Base-by-base conservation (phyloP, 23 red algal genomes). In the Cyanidium caldarium region DNA sequence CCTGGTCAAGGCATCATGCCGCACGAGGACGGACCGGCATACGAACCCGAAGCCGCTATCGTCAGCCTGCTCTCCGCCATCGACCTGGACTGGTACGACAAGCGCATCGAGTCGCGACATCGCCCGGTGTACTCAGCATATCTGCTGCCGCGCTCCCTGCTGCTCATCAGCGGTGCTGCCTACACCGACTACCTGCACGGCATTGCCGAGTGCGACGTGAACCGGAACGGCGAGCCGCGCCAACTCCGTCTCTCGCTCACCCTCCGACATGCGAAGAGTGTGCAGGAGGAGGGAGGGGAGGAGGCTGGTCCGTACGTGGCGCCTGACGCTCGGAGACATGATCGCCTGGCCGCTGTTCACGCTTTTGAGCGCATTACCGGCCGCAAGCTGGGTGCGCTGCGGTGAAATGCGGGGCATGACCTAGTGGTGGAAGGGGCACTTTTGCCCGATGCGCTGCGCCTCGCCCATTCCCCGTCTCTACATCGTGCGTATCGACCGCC, bases 21-120 rank as follows among this genome's bases (percentile, higher is more conserved):
- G 2, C 88, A 94, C 67, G 75, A 68, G 34, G 88, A 94, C 77
- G 88, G 88, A 2, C 88, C 88, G 0, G 73, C 71, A 0, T 94
- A 82, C 67, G 70, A 76, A 30, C 81, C 88, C 3, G 23, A 67
- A 17, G 88, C 88, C 0, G 82, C 77, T 33, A 94, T 94, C 38
- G 34, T 94, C 7, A 85, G 80, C n/a, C 77, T 94, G 5, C 56
- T 67, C 16, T 46, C 65, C 23, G 68, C 45, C 0, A 71, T 82
- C 19, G 70, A 75, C 26, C 80, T 94, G 81, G 45, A 86, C 61
- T 94, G 80, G 33, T 94, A 65, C 33, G 2, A 0, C 0, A 75
- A 75, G 38, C 28, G 35, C 15, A 13, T 33, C 7, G 72, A 61
- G 31, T 15, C 0, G 2, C 26, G 44, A 19, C 34, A 33, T 7